Conservation (phyloP, 2,329 filamentous ascomycete genomes). For the Tolypocladium album region DNA sequence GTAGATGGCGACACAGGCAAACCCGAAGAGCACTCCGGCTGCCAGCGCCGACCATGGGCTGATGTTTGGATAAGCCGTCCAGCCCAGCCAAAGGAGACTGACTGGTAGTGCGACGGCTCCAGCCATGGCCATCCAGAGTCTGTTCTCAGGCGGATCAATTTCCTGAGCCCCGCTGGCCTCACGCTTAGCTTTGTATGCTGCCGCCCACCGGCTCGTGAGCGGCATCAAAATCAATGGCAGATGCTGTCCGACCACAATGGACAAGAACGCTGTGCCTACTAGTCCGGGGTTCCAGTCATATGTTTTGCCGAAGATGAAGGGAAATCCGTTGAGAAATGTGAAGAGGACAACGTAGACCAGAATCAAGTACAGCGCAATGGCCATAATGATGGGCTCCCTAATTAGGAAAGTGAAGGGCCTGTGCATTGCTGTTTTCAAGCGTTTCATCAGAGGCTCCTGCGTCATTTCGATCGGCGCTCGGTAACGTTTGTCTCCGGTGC, state of each 20-base stretch:
- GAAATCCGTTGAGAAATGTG: neutral
- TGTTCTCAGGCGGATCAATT: neutral
- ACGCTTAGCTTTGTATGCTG: neutral
- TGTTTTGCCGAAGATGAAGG: neutral
- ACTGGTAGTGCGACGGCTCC: neutral
- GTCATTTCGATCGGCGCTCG: neutral
- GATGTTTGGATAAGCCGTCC: neutral
- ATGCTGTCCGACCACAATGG: neutral
- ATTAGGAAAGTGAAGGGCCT: neutral
- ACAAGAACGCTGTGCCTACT: neutral
- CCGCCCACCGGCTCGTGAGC: neutral
- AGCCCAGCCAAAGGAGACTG: neutral
- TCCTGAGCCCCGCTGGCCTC: neutral
- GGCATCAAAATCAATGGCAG: neutral
- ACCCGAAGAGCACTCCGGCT: neutral
- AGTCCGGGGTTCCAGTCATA: neutral
- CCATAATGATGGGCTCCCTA: neutral
- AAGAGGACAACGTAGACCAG: neutral
- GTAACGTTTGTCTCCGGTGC: neutral
- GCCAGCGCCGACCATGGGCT: neutral
- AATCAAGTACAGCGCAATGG: neutral
- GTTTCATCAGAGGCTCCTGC: neutral
- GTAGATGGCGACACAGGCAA: neutral
- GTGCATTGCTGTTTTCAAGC: neutral
- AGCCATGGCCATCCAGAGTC: neutral